Percentiles rank a stretch among this genome's conserved stretches.
Conservation (phyloP, 2,329 filamentous ascomycete genomes). For the Paecilomyces formosus region DNA sequence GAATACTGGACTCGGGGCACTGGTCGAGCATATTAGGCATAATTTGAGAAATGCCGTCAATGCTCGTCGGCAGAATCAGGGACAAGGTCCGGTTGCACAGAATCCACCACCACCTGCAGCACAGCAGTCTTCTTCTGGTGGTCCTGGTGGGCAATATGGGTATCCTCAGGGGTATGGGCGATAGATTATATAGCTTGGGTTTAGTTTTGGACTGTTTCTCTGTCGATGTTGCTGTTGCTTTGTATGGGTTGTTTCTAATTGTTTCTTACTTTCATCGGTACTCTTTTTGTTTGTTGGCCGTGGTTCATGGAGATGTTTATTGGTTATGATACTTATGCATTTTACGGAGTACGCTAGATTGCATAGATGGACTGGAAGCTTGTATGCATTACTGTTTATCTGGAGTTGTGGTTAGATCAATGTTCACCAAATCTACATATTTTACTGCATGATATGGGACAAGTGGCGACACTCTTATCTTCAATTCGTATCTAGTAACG, state of each 20-base stretch:
- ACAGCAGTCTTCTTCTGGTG: neutral
- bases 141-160: neutral
- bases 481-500: too few species aligned
- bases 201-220: neutral
- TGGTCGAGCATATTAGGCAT: slow-evolving; percentile 8
- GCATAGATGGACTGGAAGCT: neutral
- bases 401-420: neutral
- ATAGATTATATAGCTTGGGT: neutral
- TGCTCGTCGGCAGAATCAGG: neutral
- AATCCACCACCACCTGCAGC: neutral
- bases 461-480: too few species aligned
- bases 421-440: neutral
- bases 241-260: neutral
- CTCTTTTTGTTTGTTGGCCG: neutral
- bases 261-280: neutral
- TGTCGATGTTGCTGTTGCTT: neutral
- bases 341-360: neutral
- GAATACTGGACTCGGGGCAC: slow-evolving; percentile 5
- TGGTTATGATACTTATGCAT: neutral
- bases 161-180: neutral
- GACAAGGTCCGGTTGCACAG: neutral
- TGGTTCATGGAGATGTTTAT: neutral
- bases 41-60: neutral
- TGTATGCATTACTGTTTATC: neutral
- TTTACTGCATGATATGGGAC: neutral